Percentiles rank a stretch among this genome's conserved stretches.
Evolutionary conservation across 106 monocot genomes (phyloP).

Genomic region (Ottelia alismoides): DNA sequence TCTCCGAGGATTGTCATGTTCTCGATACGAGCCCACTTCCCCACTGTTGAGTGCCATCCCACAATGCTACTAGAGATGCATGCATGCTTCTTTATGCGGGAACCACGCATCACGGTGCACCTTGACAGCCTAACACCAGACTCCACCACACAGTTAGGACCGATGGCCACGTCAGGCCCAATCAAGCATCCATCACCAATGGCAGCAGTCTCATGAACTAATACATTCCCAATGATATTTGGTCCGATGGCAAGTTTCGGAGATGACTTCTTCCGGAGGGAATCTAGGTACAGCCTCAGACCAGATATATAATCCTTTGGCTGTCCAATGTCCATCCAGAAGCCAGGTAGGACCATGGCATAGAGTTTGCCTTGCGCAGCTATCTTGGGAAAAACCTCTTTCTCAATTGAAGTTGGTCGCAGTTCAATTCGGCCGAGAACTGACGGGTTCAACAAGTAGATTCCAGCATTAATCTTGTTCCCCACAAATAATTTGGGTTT

Average conservation of each 20-base stretch:
- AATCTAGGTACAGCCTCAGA: conserved; percentile 41
- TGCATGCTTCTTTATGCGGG: conserved; percentile 23
- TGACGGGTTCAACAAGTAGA: conserved; percentile 50
- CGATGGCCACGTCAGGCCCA: conserved; percentile 60
- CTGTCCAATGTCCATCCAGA: conserved; percentile 67
- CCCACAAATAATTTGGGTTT: conserved; percentile 76
- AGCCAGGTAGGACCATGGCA: conserved; percentile 58
- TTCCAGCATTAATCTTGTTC: conserved; percentile 66
- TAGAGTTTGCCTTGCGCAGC: conserved; percentile 35
- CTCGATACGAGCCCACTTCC: conserved; percentile 66
- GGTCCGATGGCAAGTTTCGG: conserved; percentile 23
- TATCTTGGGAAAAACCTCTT: conserved; percentile 50
- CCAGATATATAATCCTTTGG: conserved; percentile 59
- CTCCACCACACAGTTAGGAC: conserved; percentile 28
- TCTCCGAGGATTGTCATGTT: conserved; percentile 87
- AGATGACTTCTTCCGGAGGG: conserved; percentile 34
- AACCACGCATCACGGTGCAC: conserved; percentile 28
- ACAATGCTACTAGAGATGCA: conserved; percentile 42
- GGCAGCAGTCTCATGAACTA: conserved; percentile 43
- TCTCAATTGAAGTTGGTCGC: conserved; percentile 59
- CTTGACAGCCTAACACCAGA: conserved; percentile 25
- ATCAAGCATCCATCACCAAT: conserved; percentile 61
- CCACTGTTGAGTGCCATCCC: conserved; percentile 78
- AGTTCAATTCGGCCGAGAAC: conserved; percentile 46
- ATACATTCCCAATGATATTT: conserved; percentile 48